phyloP scores from a whole-genome alignment of 495 filamentous ascomycete genomes.

The Astrocystis sublimbata region DNA sequence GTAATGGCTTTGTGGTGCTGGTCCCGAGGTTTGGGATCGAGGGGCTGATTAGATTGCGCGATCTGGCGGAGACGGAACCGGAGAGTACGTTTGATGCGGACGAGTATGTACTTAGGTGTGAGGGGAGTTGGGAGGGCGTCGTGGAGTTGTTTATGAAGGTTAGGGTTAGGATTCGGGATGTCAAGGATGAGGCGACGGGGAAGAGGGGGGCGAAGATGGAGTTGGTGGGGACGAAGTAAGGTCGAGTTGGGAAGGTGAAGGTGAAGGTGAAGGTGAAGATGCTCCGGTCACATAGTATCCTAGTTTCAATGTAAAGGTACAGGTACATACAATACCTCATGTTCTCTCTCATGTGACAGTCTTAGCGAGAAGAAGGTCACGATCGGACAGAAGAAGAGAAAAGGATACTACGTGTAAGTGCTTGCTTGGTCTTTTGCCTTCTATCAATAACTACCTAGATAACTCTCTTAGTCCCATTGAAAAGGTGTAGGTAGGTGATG shows the following conservation, averaged over 20 bases:
- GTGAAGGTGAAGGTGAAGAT: background rate
- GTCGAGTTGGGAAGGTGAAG: background rate
- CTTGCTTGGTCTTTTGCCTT: too few relatives aligned
- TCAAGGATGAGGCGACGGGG: conserved; percentile 88
- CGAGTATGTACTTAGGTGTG: conserved; percentile 68
- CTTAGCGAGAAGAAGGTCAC: too few relatives aligned
- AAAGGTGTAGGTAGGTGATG: too few relatives aligned
- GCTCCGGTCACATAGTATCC: too few relatives aligned
- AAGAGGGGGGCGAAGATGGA: conserved; percentile 84
- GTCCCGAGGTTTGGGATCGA: conserved; percentile 96
- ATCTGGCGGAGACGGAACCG: conserved; percentile 74
- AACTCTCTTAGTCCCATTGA: too few relatives aligned
- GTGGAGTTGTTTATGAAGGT: conserved; percentile 92
- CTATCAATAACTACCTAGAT: too few relatives aligned
- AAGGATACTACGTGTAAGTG: too few relatives aligned
- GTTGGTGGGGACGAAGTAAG: conserved; percentile 46
- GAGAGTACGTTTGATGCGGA: conserved; percentile 81
- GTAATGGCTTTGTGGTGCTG: conserved; percentile 94
- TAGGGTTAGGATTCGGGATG: conserved; percentile 80
- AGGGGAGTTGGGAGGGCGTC: conserved; percentile 53
- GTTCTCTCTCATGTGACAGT: too few relatives aligned
- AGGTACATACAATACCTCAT: too few relatives aligned
- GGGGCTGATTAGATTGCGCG: conserved; percentile 79
- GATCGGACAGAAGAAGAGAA: too few relatives aligned
- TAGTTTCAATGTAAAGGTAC: too few relatives aligned